Conservation (phyloP, 2,329 filamentous ascomycete species). For the Ascochyta pisi region DNA sequence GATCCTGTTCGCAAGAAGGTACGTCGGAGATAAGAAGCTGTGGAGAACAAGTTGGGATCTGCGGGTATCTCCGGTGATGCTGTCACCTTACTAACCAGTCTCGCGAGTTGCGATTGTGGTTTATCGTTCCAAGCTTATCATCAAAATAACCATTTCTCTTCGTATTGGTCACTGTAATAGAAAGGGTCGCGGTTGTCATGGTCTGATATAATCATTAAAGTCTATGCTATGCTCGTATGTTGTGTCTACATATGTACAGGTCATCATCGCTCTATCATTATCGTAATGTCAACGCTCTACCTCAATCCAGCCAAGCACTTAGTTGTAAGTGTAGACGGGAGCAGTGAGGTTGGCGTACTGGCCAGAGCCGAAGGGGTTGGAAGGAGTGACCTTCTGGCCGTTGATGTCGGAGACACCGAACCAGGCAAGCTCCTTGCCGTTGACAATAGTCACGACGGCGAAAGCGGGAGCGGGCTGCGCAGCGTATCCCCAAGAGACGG, state of each 20-base stretch:
- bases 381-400: slow-evolving; percentile 17
- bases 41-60: slow-evolving; percentile 2
- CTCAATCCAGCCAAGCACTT: not conserved
- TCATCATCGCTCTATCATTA: not conserved
- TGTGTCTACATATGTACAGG: slow-evolving; percentile 3
- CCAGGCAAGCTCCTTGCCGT: slow-evolving; percentile 23
- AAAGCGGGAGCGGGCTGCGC: slow-evolving; percentile 19
- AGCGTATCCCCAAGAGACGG: slow-evolving; percentile 23
- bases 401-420: slow-evolving; percentile 25
- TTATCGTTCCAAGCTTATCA: not conserved
- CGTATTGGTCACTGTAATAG: not conserved
- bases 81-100: slow-evolving; percentile 3
- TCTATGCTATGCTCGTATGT: not conserved
- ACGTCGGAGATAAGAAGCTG: slow-evolving; percentile 4
- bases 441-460: slow-evolving; percentile 21
- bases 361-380: slow-evolving; percentile 23
- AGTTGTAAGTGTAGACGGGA: slow-evolving; percentile 20
- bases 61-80: not conserved
- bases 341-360: slow-evolving; percentile 14
- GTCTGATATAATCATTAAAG: not conserved
- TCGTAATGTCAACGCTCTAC: not conserved
- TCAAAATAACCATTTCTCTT: not conserved
- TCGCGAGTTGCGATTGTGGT: not conserved
- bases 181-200: not conserved
- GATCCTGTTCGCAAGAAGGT: no score